A percentile compares a stretch with the other conserved stretches of the same genome.
Conservation (phyloP, 2,329 filamentous ascomycete species). For the Monascus ruber region DNA sequence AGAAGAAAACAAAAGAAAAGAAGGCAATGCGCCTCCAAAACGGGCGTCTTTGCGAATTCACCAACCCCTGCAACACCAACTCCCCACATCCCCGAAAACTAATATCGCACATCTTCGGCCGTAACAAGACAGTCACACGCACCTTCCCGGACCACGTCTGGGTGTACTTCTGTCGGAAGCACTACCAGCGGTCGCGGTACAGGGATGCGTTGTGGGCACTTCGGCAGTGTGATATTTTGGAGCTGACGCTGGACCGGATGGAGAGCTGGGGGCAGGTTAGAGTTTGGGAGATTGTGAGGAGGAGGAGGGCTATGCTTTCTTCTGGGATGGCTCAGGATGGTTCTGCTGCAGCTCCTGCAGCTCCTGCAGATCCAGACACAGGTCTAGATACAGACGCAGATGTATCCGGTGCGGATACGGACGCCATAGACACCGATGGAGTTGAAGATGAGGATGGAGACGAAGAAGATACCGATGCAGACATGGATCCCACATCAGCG, state of each 20-base stretch:
- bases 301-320: constrained; percentile 45
- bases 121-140: constrained; percentile 68
- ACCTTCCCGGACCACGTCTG: constrained; percentile 58
- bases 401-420: too few species aligned
- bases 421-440: too few species aligned
- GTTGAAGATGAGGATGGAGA: too few species aligned
- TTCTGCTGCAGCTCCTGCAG: too few species aligned
- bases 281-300: constrained; percentile 51
- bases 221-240: constrained; percentile 53
- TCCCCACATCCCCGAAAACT: constrained; percentile 51
- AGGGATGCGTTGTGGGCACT: constrained; percentile 48
- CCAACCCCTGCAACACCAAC: constrained; percentile 4
- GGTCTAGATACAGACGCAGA: too few species aligned
- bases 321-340: not conserved
- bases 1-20: too few species aligned
- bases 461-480: too few species aligned
- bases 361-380: too few species aligned
- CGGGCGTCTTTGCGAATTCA: constrained; percentile 6
- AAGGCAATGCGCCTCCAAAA: not conserved
- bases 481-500: too few species aligned
- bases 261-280: constrained; percentile 51
- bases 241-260: constrained; percentile 51
- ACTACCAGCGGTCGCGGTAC: constrained; percentile 67
- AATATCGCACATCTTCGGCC: constrained; percentile 70
- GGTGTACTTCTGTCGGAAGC: constrained; percentile 69